Evolutionary conservation across 345 rosid species (phyloP), one percentile per base, ranked within the genome.

Genomic region (Hypericum androsaemum): DNA sequence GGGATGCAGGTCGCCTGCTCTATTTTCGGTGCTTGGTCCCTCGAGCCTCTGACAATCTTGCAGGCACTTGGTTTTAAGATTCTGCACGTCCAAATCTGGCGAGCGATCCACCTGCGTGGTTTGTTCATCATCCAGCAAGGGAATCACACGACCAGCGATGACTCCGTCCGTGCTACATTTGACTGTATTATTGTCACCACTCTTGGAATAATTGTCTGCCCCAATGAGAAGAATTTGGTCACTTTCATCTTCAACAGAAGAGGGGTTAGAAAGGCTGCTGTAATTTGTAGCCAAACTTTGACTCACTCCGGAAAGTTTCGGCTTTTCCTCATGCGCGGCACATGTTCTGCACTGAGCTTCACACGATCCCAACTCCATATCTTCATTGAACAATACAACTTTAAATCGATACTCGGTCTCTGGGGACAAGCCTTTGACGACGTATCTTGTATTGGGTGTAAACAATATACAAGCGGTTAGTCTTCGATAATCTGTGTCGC

Each of bases 281-380:
- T 92, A 84, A 62, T 84, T 82, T 39, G 96, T 90, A n/a, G 74
- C 68, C 10, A 96, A 96, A 70, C 96, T 90, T 60, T 84, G 95
- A 50, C 96, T 82, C 78, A 89, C 78, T 75, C 83, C 62, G 0
- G 60, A 56, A 59, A 71, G 65, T 60, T 76, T 79, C 0, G 64
- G 63, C 55, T 66, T 73, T 65, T 70, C 78, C 47, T 71, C 80
- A 60, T 65, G 68, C 37, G 53, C 15, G 60, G 42, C 50, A 39
- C 66, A 57, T 0, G 86, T 80, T 50, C 78, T 50, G 50, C 71
- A 63, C 35, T 56, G 65, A 72, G 76, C 74, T 69, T 82, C 95
- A 65, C 68, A 76, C 5, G 48, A 65, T 5, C 74, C 72, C 16
- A 74, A 47, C 63, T 83, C 88, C 57, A 62, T 68, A n/a, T 53